phyloP scores from a whole-genome alignment of 345 rosid species.

The Ceriops decandra region DNA sequence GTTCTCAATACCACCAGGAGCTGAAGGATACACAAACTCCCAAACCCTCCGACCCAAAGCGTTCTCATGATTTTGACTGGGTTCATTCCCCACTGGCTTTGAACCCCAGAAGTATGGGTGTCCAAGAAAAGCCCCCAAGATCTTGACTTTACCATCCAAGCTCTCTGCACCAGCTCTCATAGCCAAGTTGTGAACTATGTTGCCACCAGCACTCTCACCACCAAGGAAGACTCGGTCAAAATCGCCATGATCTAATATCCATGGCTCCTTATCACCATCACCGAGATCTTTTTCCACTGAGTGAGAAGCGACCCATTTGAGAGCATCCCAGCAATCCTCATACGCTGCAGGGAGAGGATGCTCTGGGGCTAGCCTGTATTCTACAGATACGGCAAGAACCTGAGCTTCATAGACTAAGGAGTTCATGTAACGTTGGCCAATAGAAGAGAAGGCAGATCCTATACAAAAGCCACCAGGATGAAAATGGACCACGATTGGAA shows the following conservation, averaged over 20 bases:
- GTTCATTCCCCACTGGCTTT: no score
- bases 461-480: constrained; percentile 46
- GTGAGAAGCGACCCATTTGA: constrained; percentile 41
- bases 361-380: constrained; percentile 48
- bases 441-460: constrained; percentile 33
- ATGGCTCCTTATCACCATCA: constrained; percentile 28
- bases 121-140: no score
- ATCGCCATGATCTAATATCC: constrained; percentile 36
- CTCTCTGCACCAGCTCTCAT: no score
- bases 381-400: constrained; percentile 36
- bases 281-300: background rate
- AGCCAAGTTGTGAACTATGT: no score
- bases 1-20: no score
- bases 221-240: background rate
- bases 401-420: constrained; percentile 25
- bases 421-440: constrained; percentile 22
- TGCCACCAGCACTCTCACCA: no score
- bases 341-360: constrained; percentile 33
- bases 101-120: no score
- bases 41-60: no score
- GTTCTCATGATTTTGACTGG: no score
- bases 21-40: no score
- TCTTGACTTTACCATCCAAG: no score
- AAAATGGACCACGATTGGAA: constrained; percentile 39
- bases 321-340: constrained; percentile 45